Base-by-base conservation (phyloP, 108 stramenopile genomes). In the Pseudonitzschia pungens region DNA sequence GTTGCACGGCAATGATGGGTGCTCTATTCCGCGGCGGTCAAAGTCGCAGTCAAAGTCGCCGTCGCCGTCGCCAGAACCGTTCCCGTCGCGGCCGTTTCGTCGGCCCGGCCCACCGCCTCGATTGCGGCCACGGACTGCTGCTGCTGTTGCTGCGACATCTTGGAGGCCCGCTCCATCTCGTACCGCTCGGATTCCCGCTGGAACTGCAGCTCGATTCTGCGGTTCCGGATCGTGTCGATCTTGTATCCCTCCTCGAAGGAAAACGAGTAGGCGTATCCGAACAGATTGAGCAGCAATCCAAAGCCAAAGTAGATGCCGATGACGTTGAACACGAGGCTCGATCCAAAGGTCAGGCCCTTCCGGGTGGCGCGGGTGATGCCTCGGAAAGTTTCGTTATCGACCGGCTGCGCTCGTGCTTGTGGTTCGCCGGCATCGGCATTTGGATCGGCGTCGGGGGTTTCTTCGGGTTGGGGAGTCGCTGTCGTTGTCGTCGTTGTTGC, bases 131-230 rank as follows among this genome's bases (percentile, higher is more conserved):
- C 16, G 16, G 57, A 56, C 0, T 26, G 57, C 1, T 22, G 57
- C 4, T 58, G 57, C 57, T 56, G 54, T 15, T 55, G 55, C 57
- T 26, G 57, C 57, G 5, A 5, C 10, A 28, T 4, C 29, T 58
- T 31, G 8, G n/a, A 54, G 8, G n/a, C 31, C 4, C 57, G 57
- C 29, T 62, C 60, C 8, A 12, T 62, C 20, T 62, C 60, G 60
- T 62, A 62, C 36, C 36, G 60, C 36, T 14, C 4, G 14, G 60
- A 62, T 62, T 40, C 60, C n/a, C 32, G 60, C n/a, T 62, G 33
- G 36, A 62, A 62, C 29, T 62, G 60, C 15, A 26, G 15, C n/a
- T 62, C 33, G 20, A 40, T 62, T 40, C 60, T 62, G 27, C n/a
- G 26, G 32, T 62, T 33, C 36, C 40, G 16, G 26, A 62, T 62